These are phyloP conservation scores for Cubamyces sp. DNA, from an alignment of 768 basidiomycete species.

Conservation along the genomic window DNA sequence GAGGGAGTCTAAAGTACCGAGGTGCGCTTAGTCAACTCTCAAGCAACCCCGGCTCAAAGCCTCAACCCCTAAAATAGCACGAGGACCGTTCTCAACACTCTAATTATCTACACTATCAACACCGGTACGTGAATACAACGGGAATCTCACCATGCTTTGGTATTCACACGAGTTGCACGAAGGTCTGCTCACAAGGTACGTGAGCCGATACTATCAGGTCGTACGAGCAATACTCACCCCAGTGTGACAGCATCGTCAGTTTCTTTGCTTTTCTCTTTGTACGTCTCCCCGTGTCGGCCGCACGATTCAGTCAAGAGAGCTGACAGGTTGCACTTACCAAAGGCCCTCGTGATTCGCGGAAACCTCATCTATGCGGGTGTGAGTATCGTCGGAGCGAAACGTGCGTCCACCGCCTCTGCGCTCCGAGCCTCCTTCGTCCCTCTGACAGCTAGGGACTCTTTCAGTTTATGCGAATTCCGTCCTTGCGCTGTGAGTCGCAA, in stretches of 20 bases:
- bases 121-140: background rate
- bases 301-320: too few species aligned
- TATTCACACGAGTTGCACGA: background rate
- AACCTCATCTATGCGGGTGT: constrained; percentile 6
- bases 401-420: background rate
- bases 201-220: too few species aligned
- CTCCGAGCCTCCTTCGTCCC: background rate
- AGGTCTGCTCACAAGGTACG: constrained; percentile 5
- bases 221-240: background rate
- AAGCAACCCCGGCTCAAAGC: too few species aligned
- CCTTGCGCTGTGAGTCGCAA: background rate
- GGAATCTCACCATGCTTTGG: too few species aligned
- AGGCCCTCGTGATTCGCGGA: constrained; percentile 1
- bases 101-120: constrained; percentile 2
- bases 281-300: background rate
- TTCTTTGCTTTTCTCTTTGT: constrained; percentile 4
- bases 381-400: constrained; percentile 2
- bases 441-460: background rate
- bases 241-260: background rate
- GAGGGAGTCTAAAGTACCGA: too few species aligned
- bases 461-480: constrained; percentile 7
- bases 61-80: background rate
- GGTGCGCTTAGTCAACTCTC: too few species aligned
- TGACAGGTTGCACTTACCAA: too few species aligned
- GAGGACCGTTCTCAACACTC: background rate